phyloP scores from a whole-genome alignment of 2,329 filamentous ascomycete species.

The Neonectria sp. region DNA sequence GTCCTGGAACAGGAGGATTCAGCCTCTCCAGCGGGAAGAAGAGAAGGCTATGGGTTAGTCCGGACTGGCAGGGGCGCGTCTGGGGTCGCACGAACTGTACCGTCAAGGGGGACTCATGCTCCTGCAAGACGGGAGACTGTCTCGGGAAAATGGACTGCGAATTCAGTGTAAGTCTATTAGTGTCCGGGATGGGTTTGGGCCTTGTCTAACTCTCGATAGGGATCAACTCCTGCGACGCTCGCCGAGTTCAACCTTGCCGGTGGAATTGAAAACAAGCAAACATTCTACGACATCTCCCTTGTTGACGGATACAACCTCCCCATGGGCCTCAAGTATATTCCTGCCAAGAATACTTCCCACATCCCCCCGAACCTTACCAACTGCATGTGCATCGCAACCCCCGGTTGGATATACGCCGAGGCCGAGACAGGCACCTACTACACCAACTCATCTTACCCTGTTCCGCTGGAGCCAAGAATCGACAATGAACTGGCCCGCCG shows the following conservation, averaged over 20 bases:
- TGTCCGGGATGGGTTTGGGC: background rate
- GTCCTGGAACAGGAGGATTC: conserved; percentile 79
- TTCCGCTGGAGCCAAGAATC: conserved; percentile 75
- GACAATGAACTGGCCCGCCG: conserved; percentile 70
- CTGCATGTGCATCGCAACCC: conserved; percentile 81
- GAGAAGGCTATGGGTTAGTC: conserved; percentile 74
- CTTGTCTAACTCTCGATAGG: conserved; percentile 61
- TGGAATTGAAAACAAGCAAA: conserved; percentile 71
- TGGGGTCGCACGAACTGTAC: conserved; percentile 91
- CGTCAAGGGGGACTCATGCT: conserved; percentile 76
- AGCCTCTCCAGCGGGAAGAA: conserved; percentile 72
- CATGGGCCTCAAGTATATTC: conserved; percentile 73
- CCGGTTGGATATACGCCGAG: conserved; percentile 71
- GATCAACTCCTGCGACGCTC: conserved; percentile 80
- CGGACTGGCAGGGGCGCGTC: conserved; percentile 85
- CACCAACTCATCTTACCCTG: conserved; percentile 75
- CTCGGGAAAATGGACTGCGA: conserved; percentile 78
- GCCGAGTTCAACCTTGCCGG: conserved; percentile 86
- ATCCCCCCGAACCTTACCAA: conserved; percentile 85
- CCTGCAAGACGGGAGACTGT: conserved; percentile 85
- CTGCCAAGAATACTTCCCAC: conserved; percentile 73
- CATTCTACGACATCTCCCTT: conserved; percentile 88
- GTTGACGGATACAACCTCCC: conserved; percentile 90
- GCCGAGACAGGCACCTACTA: conserved; percentile 70
- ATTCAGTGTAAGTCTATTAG: conserved; percentile 70